Base-by-base conservation (phyloP, 179 eudicot genomes). In the Spergularia azorica region DNA sequence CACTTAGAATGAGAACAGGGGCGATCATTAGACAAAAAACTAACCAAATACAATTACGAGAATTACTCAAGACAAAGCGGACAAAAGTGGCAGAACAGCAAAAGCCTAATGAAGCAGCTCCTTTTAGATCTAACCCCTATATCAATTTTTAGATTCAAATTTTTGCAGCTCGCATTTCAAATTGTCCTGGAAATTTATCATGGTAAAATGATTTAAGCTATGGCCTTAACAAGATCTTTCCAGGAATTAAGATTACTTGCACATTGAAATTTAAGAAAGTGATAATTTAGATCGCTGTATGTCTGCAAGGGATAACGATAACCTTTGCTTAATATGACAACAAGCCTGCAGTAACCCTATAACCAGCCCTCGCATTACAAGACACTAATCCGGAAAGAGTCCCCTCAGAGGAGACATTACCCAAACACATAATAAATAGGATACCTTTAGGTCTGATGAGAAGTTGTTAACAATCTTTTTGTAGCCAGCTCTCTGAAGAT, bases 391-490 rank as follows among this genome's bases (percentile, higher is more conserved):
- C 17, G 9, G 73, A 41, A 16, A 1, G 6, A 48, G 26, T 9
- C 16, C 18, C 62, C 65, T 57, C 69, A 10, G 15, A 70, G 38
- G 52, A 14, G 17, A 26, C 20, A 20, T 41, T 46, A 59, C 48
- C 32, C 39, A 55, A 64, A 77, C 50, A 56, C n/a, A 6, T 39
- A 55, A 78, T 26, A 71, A 17, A 64, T 8, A 76, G 38, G 56
- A 75, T 86, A 92, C 97, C 97, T 88, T 92, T 63, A 92, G 63
- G 81, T 92, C 97, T 38, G 92, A 90, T 69, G 97, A 87, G 77
- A 90, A 92, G 77, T 92, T 92, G 71, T 92, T 77, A 32, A 92
- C 80, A 61, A 70, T 58, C 79, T 89, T 87, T 85, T 89, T 79
- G 77, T 92, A 92, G 69, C 97, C 92, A 13, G 90, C 89, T 82